phyloP scores from a whole-genome alignment of 495 filamentous ascomycete genomes.

The Neurospora sp. region DNA sequence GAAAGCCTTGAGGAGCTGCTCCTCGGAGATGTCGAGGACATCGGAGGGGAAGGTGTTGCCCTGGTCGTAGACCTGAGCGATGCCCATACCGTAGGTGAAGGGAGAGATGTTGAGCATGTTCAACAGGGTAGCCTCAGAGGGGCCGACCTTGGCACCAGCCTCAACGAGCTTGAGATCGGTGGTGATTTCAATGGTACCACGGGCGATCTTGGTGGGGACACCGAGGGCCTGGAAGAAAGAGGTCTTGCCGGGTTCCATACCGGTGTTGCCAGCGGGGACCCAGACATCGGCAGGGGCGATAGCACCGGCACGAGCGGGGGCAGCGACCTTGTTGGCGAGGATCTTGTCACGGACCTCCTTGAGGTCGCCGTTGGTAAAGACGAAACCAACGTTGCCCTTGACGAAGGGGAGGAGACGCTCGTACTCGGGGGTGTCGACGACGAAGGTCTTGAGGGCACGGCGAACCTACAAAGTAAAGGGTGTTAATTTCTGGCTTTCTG shows the following conservation, averaged over 20 bases:
- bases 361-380: slow-evolving; percentile 97
- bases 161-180: slow-evolving; percentile 96
- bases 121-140: slow-evolving; percentile 94
- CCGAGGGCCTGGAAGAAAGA: slow-evolving; percentile 99
- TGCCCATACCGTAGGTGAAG: slow-evolving; percentile 99
- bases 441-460: slow-evolving; percentile 94
- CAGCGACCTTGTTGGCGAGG: slow-evolving; percentile 90
- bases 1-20: slow-evolving; percentile 81
- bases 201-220: slow-evolving; percentile 99
- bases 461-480: slow-evolving; percentile 51
- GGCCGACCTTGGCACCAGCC: slow-evolving; percentile 85
- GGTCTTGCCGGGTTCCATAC: slow-evolving; percentile 99
- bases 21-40: slow-evolving; percentile 89
- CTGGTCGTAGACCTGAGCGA: slow-evolving; percentile 89
- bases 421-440: slow-evolving; percentile 84
- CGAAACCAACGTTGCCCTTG: slow-evolving; percentile 96
- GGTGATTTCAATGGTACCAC: slow-evolving; percentile 99
- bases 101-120: slow-evolving; percentile 99
- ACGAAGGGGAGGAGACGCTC: slow-evolving; percentile 94
- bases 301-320: slow-evolving; percentile 94
- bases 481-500: neutral
- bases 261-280: slow-evolving; percentile 95
- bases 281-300: slow-evolving; percentile 83
- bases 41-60: slow-evolving; percentile 78
- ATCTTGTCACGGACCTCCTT: slow-evolving; percentile 89